These are phyloP conservation scores for Colletotrichum somersetense DNA, from an alignment of 2,329 filamentous ascomycete genomes.

Conservation along the genomic window DNA sequence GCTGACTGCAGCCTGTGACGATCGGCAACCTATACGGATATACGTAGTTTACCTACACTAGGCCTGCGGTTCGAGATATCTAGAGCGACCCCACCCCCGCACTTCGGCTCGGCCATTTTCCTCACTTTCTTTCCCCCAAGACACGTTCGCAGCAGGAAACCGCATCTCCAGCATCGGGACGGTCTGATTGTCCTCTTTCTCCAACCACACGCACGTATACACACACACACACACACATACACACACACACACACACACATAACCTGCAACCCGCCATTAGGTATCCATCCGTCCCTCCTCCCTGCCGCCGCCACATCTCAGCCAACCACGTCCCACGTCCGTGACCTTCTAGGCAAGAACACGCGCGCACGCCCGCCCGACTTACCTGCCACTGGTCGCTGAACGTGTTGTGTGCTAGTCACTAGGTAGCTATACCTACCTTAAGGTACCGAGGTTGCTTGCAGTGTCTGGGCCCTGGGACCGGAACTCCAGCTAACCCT, in stretches of 20 bases:
- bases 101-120: constrained; percentile 36
- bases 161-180: constrained; percentile 4
- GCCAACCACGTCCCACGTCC: constrained; percentile 15
- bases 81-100: constrained; percentile 38
- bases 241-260: background rate
- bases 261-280: background rate
- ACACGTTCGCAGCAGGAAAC: constrained; percentile 3
- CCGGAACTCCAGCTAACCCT: constrained; percentile 3
- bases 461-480: constrained; percentile 1
- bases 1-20: background rate
- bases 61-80: background rate
- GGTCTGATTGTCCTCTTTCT: constrained; percentile 16
- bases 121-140: constrained; percentile 5
- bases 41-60: too few relatives aligned
- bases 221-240: background rate
- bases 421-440: too few relatives aligned
- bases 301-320: constrained; percentile 4
- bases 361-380: constrained; percentile 2
- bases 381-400: background rate
- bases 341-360: constrained; percentile 22
- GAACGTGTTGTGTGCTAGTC: constrained; percentile 2
- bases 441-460: background rate
- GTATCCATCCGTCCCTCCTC: background rate
- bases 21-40: background rate
- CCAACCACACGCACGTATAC: constrained; percentile 3